Evolutionary conservation across 2,329 filamentous ascomycete genomes (phyloP), one percentile per base, ranked within the genome.

Genomic region (Alternaria ethzedia): DNA sequence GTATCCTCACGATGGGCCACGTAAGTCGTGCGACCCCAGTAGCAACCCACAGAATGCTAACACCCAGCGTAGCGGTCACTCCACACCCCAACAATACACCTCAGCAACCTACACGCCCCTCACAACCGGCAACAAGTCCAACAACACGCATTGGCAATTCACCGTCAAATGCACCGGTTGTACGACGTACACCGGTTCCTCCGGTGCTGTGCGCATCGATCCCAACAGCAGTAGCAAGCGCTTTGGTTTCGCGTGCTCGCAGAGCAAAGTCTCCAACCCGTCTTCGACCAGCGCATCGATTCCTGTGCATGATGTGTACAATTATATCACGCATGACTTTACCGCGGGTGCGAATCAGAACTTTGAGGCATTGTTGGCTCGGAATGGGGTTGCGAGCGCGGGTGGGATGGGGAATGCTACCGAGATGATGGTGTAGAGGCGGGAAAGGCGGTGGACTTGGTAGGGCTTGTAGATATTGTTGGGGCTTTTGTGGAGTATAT

Each of bases 111-210:
- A 71, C 58, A 68, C 68, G 5, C 60, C 65, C 7, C 67, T 78
- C 25, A 70, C 43, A 13, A 66, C 61, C 1, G 75, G 75, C 54
- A 76, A 75, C 68, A 68, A 66, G 12, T 66, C 66, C 17, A 78
- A 78, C 66, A 63, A 66, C 10, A 75, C 74, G 3, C 75, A 78
- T 57, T 78, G 74, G 74, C 73, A 76, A 47, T 75, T 65, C 65
- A 77, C 73, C 12, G 74, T 67, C 11, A 72, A 73, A 57, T 78
- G 75, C 57, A 66, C 67, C 10, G 75, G 75, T 43, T 78, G 75
- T 65, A 77, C 74, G 10, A 66, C 69, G 3, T 76, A 58, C 54
- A 69, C 60, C 8, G 68, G 70, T 28, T 47, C 57, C 8, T 68
- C 60, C 5, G 68, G 73, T 13, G 41, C 47, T 9, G 54, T 56